Evolutionary conservation across 805 yeast genomes (phyloP).

Genomic region (Candida saitoana): DNA sequence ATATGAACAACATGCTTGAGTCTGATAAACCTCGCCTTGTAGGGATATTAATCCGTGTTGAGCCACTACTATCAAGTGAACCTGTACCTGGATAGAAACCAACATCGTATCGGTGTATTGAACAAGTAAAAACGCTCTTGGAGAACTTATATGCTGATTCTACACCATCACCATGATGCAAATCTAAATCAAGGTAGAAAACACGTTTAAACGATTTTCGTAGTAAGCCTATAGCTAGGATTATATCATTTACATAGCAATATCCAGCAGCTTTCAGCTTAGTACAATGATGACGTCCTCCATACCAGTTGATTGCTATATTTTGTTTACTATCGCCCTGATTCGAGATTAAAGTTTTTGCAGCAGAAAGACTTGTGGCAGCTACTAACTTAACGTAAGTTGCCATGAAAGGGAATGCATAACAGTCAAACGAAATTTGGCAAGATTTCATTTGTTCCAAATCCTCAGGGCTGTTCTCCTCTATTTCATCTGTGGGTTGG

Average conservation of each 20-base stretch:
- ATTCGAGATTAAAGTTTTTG: slow-evolving; percentile 26
- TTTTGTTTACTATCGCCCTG: slow-evolving; percentile 14
- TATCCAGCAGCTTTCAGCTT: slow-evolving; percentile 59
- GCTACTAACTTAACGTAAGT: slow-evolving; percentile 48
- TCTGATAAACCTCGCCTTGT: slow-evolving; percentile 55
- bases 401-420: slow-evolving; percentile 50
- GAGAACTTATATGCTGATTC: slow-evolving; percentile 58
- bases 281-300: slow-evolving; percentile 72
- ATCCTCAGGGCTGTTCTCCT: slow-evolving; percentile 8
- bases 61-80: slow-evolving; percentile 28
- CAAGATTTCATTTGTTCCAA: slow-evolving; percentile 21
- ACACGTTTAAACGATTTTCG: slow-evolving; percentile 44
- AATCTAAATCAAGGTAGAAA: slow-evolving; percentile 65
- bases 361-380: slow-evolving; percentile 56
- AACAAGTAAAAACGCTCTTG: slow-evolving; percentile 53
- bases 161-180: slow-evolving; percentile 83
- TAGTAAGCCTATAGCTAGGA: slow-evolving; percentile 49
- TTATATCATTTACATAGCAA: slow-evolving; percentile 70
- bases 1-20: slow-evolving; percentile 30
- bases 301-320: slow-evolving; percentile 67
- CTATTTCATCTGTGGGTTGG: slow-evolving; percentile 5
- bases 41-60: slow-evolving; percentile 50
- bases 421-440: slow-evolving; percentile 64
- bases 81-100: slow-evolving; percentile 81
- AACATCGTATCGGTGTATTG: slow-evolving; percentile 58